These are phyloP conservation scores for Suillus paluster DNA, from an alignment of 768 basidiomycete species.

Conservation along the genomic window DNA sequence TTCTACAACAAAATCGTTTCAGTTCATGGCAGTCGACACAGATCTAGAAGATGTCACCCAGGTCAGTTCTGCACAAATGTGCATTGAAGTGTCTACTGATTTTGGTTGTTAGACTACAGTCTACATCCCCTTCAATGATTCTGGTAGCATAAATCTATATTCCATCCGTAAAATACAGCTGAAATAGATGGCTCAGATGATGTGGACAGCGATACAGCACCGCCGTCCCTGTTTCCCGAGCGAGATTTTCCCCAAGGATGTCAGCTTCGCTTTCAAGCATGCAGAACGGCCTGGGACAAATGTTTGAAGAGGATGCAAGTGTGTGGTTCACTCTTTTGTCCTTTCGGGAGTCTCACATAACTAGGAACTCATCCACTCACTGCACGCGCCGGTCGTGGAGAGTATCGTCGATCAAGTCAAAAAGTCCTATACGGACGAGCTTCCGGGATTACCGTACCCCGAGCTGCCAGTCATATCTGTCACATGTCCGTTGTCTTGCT, in stretches of 20 bases:
- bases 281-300: constrained; percentile 60
- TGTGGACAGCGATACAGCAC: neutral
- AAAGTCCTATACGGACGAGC: constrained; percentile 46
- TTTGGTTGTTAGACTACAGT: constrained; percentile 25
- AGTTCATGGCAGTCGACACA: constrained; percentile 17
- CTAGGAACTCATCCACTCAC: constrained; percentile 49
- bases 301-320: constrained; percentile 64
- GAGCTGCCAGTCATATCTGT: constrained; percentile 67
- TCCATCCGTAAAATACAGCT: neutral
- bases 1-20: neutral
- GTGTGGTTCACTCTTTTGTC: constrained; percentile 13
- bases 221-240: constrained; percentile 27
- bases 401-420: constrained; percentile 48
- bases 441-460: constrained; percentile 60
- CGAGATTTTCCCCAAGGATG: constrained; percentile 37
- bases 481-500: constrained; percentile 45
- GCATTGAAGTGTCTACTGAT: constrained; percentile 12
- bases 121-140: constrained; percentile 31
- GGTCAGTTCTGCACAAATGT: constrained; percentile 20
- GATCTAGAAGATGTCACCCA: constrained; percentile 30
- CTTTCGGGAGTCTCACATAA: constrained; percentile 1
- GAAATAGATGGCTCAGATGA: neutral
- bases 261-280: constrained; percentile 53
- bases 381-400: constrained; percentile 54
- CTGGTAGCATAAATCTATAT: constrained; percentile 21